phyloP scores from a whole-genome alignment of 2,329 filamentous ascomycete genomes.

The Trichoderma lentiforme region DNA sequence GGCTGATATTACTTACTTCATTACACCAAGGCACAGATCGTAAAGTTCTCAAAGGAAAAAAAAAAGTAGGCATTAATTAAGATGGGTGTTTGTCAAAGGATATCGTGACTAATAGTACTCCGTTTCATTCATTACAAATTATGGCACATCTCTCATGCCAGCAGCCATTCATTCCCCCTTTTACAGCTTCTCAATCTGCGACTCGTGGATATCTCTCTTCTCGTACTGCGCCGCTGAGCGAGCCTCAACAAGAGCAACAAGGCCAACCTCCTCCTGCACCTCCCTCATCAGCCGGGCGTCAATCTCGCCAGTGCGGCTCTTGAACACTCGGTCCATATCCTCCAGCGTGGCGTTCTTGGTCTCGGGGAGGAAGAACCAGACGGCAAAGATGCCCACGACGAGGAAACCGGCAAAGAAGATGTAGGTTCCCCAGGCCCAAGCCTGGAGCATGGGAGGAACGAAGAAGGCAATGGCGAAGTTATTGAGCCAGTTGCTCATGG shows the following conservation, averaged over 20 bases:
- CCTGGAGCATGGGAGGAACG: slow-evolving; percentile 63
- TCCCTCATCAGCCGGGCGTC: slow-evolving; percentile 26
- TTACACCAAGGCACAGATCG: neutral
- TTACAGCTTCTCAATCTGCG: slow-evolving; percentile 6
- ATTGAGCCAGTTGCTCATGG: slow-evolving; percentile 63
- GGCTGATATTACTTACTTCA: neutral
- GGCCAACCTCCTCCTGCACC: slow-evolving; percentile 25
- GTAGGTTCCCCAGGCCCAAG: slow-evolving; percentile 67
- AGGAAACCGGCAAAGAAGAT: slow-evolving; percentile 68
- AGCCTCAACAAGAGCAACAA: slow-evolving; percentile 19
- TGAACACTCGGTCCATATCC: slow-evolving; percentile 58
- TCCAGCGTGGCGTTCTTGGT: slow-evolving; percentile 62
- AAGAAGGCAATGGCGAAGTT: slow-evolving; percentile 61
- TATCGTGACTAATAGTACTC: neutral
- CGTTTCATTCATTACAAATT: neutral
- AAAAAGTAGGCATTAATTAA: neutral
- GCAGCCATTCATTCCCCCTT: neutral
- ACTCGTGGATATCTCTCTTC: slow-evolving; percentile 15
- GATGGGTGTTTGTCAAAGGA: neutral
- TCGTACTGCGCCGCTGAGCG: neutral
- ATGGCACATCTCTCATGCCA: neutral
- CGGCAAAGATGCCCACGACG: slow-evolving; percentile 57
- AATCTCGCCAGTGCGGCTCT: slow-evolving; percentile 33
- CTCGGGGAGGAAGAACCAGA: slow-evolving; percentile 63
- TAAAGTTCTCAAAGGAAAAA: neutral